Evolutionary conservation across 768 basidiomycete genomes (phyloP).

Genomic region (Kwoniella sp.): DNA sequence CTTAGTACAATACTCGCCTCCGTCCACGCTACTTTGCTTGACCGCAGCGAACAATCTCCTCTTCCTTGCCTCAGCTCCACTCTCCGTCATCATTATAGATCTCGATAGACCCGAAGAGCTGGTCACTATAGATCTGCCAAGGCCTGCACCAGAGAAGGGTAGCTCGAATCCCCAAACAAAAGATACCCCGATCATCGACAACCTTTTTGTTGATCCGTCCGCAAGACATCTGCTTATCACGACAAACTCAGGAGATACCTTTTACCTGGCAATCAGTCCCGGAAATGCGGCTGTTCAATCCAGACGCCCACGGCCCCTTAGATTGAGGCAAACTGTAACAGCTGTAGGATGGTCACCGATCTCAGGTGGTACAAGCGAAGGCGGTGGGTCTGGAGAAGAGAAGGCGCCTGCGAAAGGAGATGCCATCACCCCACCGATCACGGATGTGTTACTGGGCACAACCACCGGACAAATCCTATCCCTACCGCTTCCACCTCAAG

Average conservation of each 20-base stretch:
- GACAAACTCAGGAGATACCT: constrained; percentile 85
- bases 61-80: constrained; percentile 76
- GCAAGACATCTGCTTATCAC: constrained; percentile 87
- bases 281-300: constrained; percentile 51
- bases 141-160: constrained; percentile 60
- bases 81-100: constrained; percentile 83
- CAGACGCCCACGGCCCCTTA: constrained; percentile 75
- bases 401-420: constrained; percentile 30
- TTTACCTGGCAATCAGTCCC: constrained; percentile 70
- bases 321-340: constrained; percentile 83
- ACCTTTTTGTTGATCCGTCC: constrained; percentile 88
- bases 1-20: constrained; percentile 79
- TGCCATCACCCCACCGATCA: constrained; percentile 62
- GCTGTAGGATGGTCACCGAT: constrained; percentile 86
- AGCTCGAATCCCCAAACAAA: constrained; percentile 62
- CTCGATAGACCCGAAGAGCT: constrained; percentile 84
- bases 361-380: constrained; percentile 60
- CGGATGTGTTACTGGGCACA: constrained; percentile 81
- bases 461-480: constrained; percentile 84
- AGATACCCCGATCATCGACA: constrained; percentile 62
- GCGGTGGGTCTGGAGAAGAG: constrained; percentile 10
- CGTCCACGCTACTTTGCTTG: constrained; percentile 78
- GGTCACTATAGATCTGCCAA: constrained; percentile 66
- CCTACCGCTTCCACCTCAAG: constrained; percentile 76
- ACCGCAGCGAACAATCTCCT: constrained; percentile 84